phyloP scores from a whole-genome alignment of 1,284 basidiomycete genomes.

The Schizophyllum amplum region DNA sequence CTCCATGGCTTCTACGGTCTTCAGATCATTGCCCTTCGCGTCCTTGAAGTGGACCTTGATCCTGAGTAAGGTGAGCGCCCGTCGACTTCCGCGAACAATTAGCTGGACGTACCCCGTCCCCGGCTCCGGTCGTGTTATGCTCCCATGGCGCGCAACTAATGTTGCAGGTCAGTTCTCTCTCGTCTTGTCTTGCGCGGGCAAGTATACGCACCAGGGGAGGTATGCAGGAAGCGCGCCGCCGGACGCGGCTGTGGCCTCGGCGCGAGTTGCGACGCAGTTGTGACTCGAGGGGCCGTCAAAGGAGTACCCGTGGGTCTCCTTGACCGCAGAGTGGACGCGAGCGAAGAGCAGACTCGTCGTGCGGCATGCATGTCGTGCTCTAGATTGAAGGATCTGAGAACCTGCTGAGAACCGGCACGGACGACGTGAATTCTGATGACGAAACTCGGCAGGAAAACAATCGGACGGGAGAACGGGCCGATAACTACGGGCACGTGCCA shows the following conservation, averaged over 20 bases:
- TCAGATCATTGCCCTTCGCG: conserved; percentile 75
- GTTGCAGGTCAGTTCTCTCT: not conserved
- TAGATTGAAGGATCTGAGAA: no score
- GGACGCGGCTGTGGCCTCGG: not conserved
- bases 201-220: not conserved
- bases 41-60: conserved; percentile 89
- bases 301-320: not conserved
- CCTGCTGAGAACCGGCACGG: not conserved
- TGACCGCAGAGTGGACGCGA: not conserved
- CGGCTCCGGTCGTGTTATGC: conserved; percentile 37
- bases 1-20: conserved; percentile 88
- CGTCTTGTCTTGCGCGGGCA: not conserved
- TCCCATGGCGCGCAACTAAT: conserved; percentile 29
- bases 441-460: not conserved
- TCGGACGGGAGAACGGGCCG: not conserved
- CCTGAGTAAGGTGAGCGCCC: conserved; percentile 29
- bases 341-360: not conserved
- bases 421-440: not conserved
- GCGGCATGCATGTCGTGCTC: not conserved
- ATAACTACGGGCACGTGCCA: no score
- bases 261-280: not conserved
- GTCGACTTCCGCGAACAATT: conserved; percentile 1
- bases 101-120: conserved; percentile 55
- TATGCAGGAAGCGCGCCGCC: not conserved
- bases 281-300: not conserved